Evolutionary conservation across 2,329 filamentous ascomycete species (phyloP).

Genomic region (Trichothecium sympodiale): DNA sequence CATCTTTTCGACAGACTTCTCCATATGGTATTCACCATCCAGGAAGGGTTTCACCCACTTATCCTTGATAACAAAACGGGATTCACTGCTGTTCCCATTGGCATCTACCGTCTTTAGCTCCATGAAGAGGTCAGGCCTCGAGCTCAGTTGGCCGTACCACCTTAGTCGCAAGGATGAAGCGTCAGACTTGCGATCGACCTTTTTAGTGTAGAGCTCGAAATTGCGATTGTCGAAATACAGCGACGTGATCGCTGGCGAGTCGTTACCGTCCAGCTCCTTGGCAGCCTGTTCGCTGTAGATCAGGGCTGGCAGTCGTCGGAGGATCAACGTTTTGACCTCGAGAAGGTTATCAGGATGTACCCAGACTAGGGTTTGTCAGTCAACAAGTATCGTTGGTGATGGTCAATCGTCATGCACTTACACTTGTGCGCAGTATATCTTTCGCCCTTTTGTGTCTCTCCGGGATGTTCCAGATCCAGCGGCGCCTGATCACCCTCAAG

Average conservation of each 20-base stretch:
- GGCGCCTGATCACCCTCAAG: constrained; percentile 44
- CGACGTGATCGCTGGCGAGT: constrained; percentile 87
- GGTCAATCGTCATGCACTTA: constrained; percentile 31
- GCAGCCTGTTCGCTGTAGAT: constrained; percentile 85
- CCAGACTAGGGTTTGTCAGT: constrained; percentile 56
- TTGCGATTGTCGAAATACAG: constrained; percentile 88
- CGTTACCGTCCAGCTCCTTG: constrained; percentile 67
- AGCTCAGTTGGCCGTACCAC: constrained; percentile 79
- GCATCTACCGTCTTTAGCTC: constrained; percentile 83
- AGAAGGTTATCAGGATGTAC: constrained; percentile 90
- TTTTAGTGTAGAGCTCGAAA: constrained; percentile 78
- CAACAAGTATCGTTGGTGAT: background rate
- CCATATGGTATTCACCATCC: constrained; percentile 78
- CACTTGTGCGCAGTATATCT: constrained; percentile 81
- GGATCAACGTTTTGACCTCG: constrained; percentile 92
- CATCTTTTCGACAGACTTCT: constrained; percentile 83
- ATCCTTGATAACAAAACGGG: constrained; percentile 77
- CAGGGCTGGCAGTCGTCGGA: constrained; percentile 80
- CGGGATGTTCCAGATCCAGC: constrained; percentile 37
- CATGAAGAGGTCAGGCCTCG: constrained; percentile 69
- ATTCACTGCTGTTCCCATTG: constrained; percentile 67
- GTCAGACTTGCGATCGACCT: constrained; percentile 65
- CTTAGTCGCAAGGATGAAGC: constrained; percentile 76
- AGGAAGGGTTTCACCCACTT: constrained; percentile 89
- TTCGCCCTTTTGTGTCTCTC: constrained; percentile 53